A percentile compares a stretch with the other conserved stretches of the same genome.
These are phyloP conservation scores for Amylocarpus encephaloides DNA, from an alignment of 2,329 filamentous ascomycete genomes.

Conservation along the genomic window DNA sequence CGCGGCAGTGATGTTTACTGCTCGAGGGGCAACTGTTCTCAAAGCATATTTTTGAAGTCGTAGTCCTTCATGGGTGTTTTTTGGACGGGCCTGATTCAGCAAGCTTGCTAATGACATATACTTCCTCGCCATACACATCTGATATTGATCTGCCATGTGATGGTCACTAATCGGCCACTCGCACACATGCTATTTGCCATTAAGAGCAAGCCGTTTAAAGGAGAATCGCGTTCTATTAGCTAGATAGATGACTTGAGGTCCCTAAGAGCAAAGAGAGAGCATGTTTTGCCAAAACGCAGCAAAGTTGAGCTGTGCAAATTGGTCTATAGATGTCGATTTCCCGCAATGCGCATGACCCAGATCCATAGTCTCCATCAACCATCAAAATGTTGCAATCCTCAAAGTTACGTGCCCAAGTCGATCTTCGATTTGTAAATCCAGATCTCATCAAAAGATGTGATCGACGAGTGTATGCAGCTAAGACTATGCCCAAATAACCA, in stretches of 20 bases:
- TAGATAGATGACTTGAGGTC: slow-evolving; percentile 1
- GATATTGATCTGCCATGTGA: too few species aligned
- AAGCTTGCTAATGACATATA: too few species aligned
- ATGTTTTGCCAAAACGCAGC: too few species aligned
- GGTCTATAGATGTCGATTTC: too few species aligned
- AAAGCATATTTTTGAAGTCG: too few species aligned
- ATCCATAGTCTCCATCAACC: neutral
- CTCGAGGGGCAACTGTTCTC: too few species aligned
- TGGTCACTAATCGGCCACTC: neutral
- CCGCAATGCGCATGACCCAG: too few species aligned
- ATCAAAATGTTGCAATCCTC: slow-evolving; percentile 3
- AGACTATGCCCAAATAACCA: slow-evolving; percentile 4
- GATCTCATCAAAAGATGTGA: slow-evolving; percentile 3
- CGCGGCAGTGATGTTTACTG: too few species aligned
- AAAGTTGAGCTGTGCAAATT: too few species aligned
- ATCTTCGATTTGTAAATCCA: slow-evolving; percentile 3
- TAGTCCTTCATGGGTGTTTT: too few species aligned
- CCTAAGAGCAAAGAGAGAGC: neutral
- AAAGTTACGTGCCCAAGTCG: slow-evolving; percentile 6
- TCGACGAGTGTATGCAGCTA: neutral
- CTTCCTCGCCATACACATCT: too few species aligned
- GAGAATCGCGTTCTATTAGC: neutral
- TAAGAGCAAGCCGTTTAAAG: neutral
- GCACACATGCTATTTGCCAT: neutral
- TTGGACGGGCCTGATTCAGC: too few species aligned